Evolutionary conservation across 208 protist genomes (phyloP).

Genomic region (Trypanosoma boissoni): DNA sequence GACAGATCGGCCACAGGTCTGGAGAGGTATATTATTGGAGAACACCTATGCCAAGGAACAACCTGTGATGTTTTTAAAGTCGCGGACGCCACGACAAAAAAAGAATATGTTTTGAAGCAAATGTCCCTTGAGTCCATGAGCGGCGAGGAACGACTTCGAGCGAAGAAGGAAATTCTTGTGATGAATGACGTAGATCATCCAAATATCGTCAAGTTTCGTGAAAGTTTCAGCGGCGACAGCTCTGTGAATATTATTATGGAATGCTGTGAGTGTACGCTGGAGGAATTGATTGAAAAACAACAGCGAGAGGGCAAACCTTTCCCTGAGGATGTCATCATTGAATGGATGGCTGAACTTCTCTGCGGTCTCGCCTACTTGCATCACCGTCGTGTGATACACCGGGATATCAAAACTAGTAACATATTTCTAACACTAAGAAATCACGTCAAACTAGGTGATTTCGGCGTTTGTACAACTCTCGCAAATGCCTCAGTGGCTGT

Average conservation of each 20-base stretch:
- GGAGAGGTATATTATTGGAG: conserved; percentile 54
- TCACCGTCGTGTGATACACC: conserved; percentile 81
- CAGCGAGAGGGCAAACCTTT: conserved; percentile 58
- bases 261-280: conserved; percentile 82
- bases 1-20: conserved; percentile 43
- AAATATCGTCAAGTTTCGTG: conserved; percentile 88
- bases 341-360: conserved; percentile 90
- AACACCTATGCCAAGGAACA: conserved; percentile 65
- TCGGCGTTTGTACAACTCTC: conserved; percentile 84
- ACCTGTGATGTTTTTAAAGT: conserved; percentile 77
- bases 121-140: conserved; percentile 75
- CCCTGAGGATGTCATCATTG: conserved; percentile 64
- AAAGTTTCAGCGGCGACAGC: conserved; percentile 67
- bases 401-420: conserved; percentile 93
- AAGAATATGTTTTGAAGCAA: conserved; percentile 80
- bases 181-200: conserved; percentile 88
- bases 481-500: conserved; percentile 57
- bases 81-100: conserved; percentile 39
- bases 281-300: conserved; percentile 86
- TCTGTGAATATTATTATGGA: conserved; percentile 91
- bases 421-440: conserved; percentile 90
- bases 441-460: conserved; percentile 91
- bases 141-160: conserved; percentile 61
- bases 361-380: conserved; percentile 87
- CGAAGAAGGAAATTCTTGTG: conserved; percentile 83